Conservation (phyloP, 176 grass and related monocot species). For the Phyllostachys edulis region DNA sequence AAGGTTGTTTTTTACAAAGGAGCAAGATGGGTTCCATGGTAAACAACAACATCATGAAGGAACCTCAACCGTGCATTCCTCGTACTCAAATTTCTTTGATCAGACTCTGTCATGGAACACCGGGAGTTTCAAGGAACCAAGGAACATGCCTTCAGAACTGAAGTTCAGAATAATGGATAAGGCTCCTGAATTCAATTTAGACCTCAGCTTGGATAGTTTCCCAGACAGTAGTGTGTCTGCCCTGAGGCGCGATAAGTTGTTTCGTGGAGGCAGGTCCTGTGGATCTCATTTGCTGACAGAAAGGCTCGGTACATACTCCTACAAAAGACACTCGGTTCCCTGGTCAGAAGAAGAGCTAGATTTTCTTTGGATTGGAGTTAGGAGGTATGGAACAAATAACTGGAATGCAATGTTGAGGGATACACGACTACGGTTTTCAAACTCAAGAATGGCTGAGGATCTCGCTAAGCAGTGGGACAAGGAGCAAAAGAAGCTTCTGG, state of each 20-base stretch:
- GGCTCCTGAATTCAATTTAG: slow-evolving; percentile 36
- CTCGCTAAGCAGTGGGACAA: slow-evolving; percentile 78
- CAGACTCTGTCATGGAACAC: slow-evolving; percentile 32
- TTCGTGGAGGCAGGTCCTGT: slow-evolving; percentile 32
- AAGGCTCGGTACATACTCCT: slow-evolving; percentile 40
- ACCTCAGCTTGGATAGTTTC: slow-evolving; percentile 41
- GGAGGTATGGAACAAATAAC: slow-evolving; percentile 82
- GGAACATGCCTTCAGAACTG: slow-evolving; percentile 31
- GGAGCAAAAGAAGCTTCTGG: slow-evolving; percentile 84
- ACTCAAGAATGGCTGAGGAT: slow-evolving; percentile 62
- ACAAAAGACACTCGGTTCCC: slow-evolving; percentile 39
- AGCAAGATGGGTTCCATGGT: slow-evolving; percentile 32
- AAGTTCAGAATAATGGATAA: slow-evolving; percentile 48
- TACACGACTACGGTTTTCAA: slow-evolving; percentile 58
- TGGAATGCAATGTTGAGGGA: slow-evolving; percentile 82
- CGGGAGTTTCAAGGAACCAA: slow-evolving; percentile 34
- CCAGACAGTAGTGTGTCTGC: slow-evolving; percentile 17
- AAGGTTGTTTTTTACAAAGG: slow-evolving; percentile 45
- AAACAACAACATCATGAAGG: slow-evolving; percentile 39
- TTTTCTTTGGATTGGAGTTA: slow-evolving; percentile 97
- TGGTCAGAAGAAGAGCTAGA: slow-evolving; percentile 97
- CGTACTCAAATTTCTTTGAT: slow-evolving; percentile 45
- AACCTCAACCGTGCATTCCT: slow-evolving; percentile 27
- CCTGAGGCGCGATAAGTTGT: slow-evolving; percentile 16
- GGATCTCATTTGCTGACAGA: slow-evolving; percentile 44